Conservation (phyloP, 345 rosid species). For the Trapa incisa region DNA sequence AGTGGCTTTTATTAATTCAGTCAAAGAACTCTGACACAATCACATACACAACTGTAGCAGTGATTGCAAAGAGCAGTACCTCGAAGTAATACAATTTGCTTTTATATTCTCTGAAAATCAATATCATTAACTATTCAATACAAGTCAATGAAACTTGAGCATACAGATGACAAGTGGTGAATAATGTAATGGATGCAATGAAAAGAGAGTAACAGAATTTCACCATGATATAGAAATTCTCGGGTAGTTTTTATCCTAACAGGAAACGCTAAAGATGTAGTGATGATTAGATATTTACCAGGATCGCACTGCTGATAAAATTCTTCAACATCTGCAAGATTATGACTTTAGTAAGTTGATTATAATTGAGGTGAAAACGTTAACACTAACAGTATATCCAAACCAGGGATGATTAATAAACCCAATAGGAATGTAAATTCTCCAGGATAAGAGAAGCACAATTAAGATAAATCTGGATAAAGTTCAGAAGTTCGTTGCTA, state of each 20-base stretch:
- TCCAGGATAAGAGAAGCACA: too few relatives aligned
- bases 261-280: background rate
- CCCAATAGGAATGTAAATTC: too few relatives aligned
- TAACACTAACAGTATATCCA: background rate
- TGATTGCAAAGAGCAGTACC: background rate
- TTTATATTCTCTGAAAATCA: too few relatives aligned
- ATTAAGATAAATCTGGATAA: too few relatives aligned
- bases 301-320: slow-evolving; percentile 62
- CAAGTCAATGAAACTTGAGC: background rate
- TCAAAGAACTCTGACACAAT: background rate
- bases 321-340: slow-evolving; percentile 47
- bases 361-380: background rate
- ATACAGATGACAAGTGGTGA: background rate
- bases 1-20: background rate
- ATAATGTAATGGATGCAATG: background rate
- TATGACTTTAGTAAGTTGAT: background rate
- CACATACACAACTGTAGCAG: background rate
- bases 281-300: slow-evolving; percentile 25
- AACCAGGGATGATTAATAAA: too few relatives aligned
- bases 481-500: too few relatives aligned
- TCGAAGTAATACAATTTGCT: too few relatives aligned
- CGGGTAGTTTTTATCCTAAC: background rate
- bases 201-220: background rate
- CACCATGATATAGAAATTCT: background rate
- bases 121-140: background rate